These are phyloP conservation scores for Musa acuminata DNA, from an alignment of 176 grass and related monocot species.

Conservation along the genomic window DNA sequence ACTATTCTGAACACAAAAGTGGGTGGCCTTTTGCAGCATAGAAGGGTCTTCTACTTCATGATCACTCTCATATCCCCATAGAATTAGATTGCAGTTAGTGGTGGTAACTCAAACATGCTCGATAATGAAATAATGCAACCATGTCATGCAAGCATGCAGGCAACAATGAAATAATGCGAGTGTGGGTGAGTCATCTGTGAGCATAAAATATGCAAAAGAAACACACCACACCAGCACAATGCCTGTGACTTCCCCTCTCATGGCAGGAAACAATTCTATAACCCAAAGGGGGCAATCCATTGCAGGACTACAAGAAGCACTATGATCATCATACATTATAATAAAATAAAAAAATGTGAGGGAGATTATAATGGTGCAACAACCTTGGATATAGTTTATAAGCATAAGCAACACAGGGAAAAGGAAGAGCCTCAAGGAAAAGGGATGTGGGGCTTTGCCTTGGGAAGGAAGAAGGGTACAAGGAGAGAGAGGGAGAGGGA, in stretches of 20 bases:
- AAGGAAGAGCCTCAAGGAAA: background rate
- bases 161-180: slow-evolving; percentile 16
- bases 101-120: slow-evolving; percentile 44
- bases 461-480: slow-evolving; percentile 4
- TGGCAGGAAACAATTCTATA: slow-evolving; percentile 3
- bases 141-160: slow-evolving; percentile 27
- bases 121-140: slow-evolving; percentile 34
- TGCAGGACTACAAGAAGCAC: slow-evolving; percentile 11
- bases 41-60: slow-evolving; percentile 32
- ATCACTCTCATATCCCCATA: background rate
- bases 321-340: slow-evolving; percentile 5
- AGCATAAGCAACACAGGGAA: background rate
- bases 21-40: slow-evolving; percentile 24
- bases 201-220: slow-evolving; percentile 29
- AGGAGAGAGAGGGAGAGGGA: background rate
- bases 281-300: slow-evolving; percentile 5
- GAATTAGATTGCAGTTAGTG: slow-evolving; percentile 34
- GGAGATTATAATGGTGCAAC: background rate
- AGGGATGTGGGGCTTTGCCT: background rate
- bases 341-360: background rate
- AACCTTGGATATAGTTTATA: no score
- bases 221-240: slow-evolving; percentile 1
- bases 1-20: slow-evolving; percentile 23
- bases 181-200: slow-evolving; percentile 25
- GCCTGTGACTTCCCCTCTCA: no score